Base-by-base conservation (phyloP, 140 eudicot species). In the Senecio squalidus region DNA sequence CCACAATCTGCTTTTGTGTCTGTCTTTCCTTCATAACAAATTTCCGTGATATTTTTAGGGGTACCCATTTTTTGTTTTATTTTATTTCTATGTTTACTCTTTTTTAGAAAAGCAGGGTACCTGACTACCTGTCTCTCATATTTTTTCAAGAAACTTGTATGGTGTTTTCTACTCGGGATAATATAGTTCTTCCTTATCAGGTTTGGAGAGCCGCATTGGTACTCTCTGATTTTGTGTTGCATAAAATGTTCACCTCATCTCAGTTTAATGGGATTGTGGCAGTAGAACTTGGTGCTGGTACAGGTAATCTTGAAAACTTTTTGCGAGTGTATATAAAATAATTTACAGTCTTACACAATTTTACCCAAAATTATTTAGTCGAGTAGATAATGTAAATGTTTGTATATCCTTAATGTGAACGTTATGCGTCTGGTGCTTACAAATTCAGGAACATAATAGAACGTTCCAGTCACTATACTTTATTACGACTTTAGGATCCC, bases 221-320 rank as follows among this genome's bases (percentile, higher is more conserved):
- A 46, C 81, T 91, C 53, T 88, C 96, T 52, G 96, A 91, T 70
- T 86, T 83, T 79, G 84, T 91, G 65, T 74, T 84, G 73, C 96
- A 91, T 73, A 81, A 76, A 73, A 83, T 82, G 83, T 70, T 62
- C 41, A 76, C 71, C 27, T 78, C 98, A 66, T 69, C 88, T 17
- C 77, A 75, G 55, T 69, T 91, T 55, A 72, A 80, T 60, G 88
- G 79, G 39, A 67, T 86, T 64, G 75, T 86, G 38, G 91, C 92
- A 7, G 64, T 79, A 45, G 98, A 91, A 77, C 98, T 91, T 74
- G 98, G 98, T 64, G 91, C 98, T 49, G 98, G 98, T 54, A 91
- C 96, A 65, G 98, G 98, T 91, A 76, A 60, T 10, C 47, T 40
- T 29, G 41, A 25, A 8, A 8, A 9, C 39, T 29, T 20, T 39